Conservation (phyloP, 1,284 basidiomycete genomes). For the Austroboletus novae-zelandiae region DNA sequence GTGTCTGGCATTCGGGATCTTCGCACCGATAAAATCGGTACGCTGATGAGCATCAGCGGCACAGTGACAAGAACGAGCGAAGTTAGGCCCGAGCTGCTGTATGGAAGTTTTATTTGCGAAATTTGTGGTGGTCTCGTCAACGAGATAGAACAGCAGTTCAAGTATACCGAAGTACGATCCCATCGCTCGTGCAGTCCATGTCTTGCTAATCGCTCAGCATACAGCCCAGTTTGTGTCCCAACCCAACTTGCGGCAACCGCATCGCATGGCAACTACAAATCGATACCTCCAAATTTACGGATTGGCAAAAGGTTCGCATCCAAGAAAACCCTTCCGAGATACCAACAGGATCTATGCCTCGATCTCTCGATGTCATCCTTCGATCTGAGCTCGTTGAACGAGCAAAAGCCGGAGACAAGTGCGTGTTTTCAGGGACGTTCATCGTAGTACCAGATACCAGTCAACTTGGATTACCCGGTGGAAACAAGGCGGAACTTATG, state of each 20-base stretch:
- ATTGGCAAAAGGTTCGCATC: conserved; percentile 99
- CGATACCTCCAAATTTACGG: conserved; percentile 95
- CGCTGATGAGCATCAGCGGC: conserved; percentile 90
- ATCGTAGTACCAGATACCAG: conserved; percentile 99
- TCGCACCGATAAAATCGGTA: conserved; percentile 90
- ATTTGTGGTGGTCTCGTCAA: conserved; percentile 85
- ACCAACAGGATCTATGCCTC: conserved; percentile 98
- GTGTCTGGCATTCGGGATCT: conserved; percentile 96
- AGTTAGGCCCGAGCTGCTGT: conserved; percentile 93
- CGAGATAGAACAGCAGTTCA: conserved; percentile 99
- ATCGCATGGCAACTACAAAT: conserved; percentile 92
- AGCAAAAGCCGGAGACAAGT: conserved; percentile 99
- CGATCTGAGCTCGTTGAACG: conserved; percentile 95
- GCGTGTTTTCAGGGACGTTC: conserved; percentile 96
- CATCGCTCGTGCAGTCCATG: not conserved
- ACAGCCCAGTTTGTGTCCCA: conserved; percentile 91
- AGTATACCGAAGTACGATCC: conserved; percentile 92
- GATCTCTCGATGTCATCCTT: conserved; percentile 92
- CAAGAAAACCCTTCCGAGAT: conserved; percentile 99
- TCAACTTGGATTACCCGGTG: conserved; percentile 93
- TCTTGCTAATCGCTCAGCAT: conserved; percentile 5
- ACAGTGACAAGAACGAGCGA: conserved; percentile 98
- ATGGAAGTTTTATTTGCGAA: conserved; percentile 92
- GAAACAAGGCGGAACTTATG: conserved; percentile 89
- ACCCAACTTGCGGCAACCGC: conserved; percentile 90